Evolutionary conservation across 2,329 filamentous ascomycete genomes (phyloP).

Genomic region (Fonsecaea nubica): DNA sequence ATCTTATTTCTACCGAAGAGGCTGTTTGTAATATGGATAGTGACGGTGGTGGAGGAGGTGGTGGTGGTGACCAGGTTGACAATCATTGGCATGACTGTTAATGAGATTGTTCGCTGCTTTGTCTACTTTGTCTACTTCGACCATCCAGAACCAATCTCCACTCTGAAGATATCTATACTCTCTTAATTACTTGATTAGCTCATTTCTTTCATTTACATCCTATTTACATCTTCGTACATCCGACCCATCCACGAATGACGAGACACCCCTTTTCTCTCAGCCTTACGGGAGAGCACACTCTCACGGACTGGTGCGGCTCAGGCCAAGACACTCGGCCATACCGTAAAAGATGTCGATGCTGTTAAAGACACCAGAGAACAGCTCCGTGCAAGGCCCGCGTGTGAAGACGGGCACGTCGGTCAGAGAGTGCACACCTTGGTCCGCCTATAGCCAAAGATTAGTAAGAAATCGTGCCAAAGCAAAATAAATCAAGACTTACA

Average conservation of each 20-base stretch:
- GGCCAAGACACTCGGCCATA: constrained; percentile 47
- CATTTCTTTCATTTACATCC: background rate
- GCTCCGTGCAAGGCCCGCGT: constrained; percentile 77
- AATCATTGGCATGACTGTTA: no score
- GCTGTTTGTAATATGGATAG: no score
- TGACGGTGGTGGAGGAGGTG: no score
- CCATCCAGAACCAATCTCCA: no score
- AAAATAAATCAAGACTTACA: constrained; percentile 19
- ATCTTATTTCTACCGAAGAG: no score
- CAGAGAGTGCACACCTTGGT: constrained; percentile 75
- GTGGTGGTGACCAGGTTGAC: no score
- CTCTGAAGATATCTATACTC: no score
- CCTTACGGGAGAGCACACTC: background rate
- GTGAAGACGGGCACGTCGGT: constrained; percentile 82
- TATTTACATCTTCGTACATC: background rate
- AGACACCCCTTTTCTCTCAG: background rate
- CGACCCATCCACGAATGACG: background rate
- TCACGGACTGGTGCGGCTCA: constrained; percentile 37
- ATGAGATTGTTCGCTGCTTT: background rate
- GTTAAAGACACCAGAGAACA: constrained; percentile 63
- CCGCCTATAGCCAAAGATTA: constrained; percentile 46
- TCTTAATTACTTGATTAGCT: background rate
- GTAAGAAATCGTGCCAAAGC: background rate
- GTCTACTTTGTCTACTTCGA: no score
- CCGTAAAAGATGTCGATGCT: constrained; percentile 48